phyloP scores from a whole-genome alignment of 441 rosid species.

The Raphanus hybrid region DNA sequence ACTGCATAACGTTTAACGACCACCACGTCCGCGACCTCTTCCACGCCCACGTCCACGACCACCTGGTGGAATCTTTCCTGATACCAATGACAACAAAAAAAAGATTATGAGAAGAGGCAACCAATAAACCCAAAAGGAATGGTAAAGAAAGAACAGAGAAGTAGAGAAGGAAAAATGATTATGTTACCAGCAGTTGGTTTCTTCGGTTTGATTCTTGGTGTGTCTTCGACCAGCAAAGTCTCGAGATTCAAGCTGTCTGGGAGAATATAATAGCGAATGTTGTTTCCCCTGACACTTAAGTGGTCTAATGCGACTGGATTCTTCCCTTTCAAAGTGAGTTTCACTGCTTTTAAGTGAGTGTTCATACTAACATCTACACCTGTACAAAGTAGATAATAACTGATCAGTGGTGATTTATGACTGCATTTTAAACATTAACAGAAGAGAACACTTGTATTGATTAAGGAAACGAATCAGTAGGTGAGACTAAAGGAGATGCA shows the following conservation, averaged over 20 bases:
- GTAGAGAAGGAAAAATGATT: neutral
- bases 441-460: neutral
- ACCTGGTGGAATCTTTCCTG: constrained; percentile 89
- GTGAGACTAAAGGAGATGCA: constrained; percentile 4
- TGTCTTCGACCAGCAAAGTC: constrained; percentile 92
- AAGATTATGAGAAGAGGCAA: constrained; percentile 6
- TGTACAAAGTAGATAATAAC: constrained; percentile 36
- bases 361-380: constrained; percentile 98
- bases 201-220: constrained; percentile 92
- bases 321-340: constrained; percentile 90
- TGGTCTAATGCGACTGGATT: constrained; percentile 92
- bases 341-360: constrained; percentile 92
- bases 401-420: neutral
- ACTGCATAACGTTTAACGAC: constrained; percentile 53
- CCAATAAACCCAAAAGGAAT: neutral
- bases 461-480: constrained; percentile 11
- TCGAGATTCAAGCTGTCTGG: constrained; percentile 99
- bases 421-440: constrained; percentile 11
- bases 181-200: constrained; percentile 88
- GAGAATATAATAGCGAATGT: constrained; percentile 92
- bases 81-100: neutral
- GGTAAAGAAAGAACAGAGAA: constrained; percentile 9
- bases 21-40: constrained; percentile 83
- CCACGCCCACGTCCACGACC: constrained; percentile 97
- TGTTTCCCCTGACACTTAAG: constrained; percentile 96